Base-by-base conservation (phyloP, 1,284 basidiomycete genomes). In the Phaffia rhodozyma region DNA sequence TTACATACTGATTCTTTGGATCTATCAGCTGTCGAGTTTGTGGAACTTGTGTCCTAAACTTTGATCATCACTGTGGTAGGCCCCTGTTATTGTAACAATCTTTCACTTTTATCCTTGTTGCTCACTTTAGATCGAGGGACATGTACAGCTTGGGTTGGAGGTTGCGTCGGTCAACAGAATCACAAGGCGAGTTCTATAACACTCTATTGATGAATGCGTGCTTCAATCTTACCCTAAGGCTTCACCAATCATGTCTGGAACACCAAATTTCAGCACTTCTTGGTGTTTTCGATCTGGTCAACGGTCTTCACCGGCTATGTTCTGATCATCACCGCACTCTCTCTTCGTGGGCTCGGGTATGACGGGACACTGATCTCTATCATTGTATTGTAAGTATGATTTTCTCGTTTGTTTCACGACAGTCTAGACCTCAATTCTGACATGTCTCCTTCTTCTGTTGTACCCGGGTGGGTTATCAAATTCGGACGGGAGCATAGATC, bases 321-420 rank as follows among this genome's bases (percentile, higher is more conserved):
- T 3, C 81, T 86, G 62, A 73, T 79, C 23, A 82, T 83, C 0
- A 73, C 84, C 7, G 66, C 86, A 7, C 78, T 76, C 9, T 78
- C 81, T 66, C 79, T 78, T 56, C 78, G 81, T 5, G 75, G 67
- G 50, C 70, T 67, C 64, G 70, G 74, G 52, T 65, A 83, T n/a
- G 86, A 89, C 71, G 78, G 82, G 0, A 83, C 85, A 70, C 74
- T 83, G 58, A 79, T 89, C 63, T 83, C 83, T 54, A 74, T 87
- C 50, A 81, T 87, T 38, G 83, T 77, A 1, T 69, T 89, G 83
- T 84, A 72, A 63, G 76, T 79, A 66, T 2, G 16, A 2, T 43
- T 43, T 7, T 11, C 16, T 16, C 2, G 13, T 43, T 2, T 16
- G 13, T 43, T 5, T 11, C 2, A 43, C 13, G 13, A 7, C 5